phyloP scores from a whole-genome alignment of 768 basidiomycete genomes.

The Suillus bovinus region DNA sequence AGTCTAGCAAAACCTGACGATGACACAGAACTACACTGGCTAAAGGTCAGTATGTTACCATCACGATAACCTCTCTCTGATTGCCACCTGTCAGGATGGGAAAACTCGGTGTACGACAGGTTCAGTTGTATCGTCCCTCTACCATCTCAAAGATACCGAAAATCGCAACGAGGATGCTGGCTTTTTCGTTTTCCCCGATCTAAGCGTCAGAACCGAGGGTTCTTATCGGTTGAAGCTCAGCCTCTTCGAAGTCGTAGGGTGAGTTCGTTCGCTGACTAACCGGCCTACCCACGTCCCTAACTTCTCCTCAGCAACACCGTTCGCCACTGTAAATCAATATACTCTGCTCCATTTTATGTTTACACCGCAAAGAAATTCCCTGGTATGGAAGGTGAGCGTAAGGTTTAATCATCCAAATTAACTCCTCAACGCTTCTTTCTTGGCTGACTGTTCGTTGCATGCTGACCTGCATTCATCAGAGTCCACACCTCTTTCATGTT shows the following conservation, averaged over 20 bases:
- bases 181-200: conserved; percentile 96
- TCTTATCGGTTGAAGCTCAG: conserved; percentile 72
- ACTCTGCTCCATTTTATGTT: conserved; percentile 88
- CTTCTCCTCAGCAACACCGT: conserved; percentile 64
- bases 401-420: conserved; percentile 6
- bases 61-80: not conserved
- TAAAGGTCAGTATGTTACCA: conserved; percentile 50
- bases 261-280: conserved; percentile 35
- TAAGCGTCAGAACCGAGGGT: conserved; percentile 90
- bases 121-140: conserved; percentile 85
- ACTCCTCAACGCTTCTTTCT: conserved; percentile 7
- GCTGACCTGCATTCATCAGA: conserved; percentile 44
- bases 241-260: conserved; percentile 93
- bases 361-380: conserved; percentile 97
- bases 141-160: conserved; percentile 82
- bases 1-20: conserved; percentile 87
- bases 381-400: conserved; percentile 82
- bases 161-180: conserved; percentile 71
- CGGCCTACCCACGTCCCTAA: conserved; percentile 10
- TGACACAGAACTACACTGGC: conserved; percentile 86
- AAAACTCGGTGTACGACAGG: conserved; percentile 92
- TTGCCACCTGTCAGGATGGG: conserved; percentile 64
- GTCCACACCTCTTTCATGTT: conserved; percentile 85
- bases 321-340: conserved; percentile 87
- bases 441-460: conserved; percentile 6